Evolutionary conservation across 495 filamentous ascomycete genomes (phyloP).

Genomic region (Penicillium mononematosum): DNA sequence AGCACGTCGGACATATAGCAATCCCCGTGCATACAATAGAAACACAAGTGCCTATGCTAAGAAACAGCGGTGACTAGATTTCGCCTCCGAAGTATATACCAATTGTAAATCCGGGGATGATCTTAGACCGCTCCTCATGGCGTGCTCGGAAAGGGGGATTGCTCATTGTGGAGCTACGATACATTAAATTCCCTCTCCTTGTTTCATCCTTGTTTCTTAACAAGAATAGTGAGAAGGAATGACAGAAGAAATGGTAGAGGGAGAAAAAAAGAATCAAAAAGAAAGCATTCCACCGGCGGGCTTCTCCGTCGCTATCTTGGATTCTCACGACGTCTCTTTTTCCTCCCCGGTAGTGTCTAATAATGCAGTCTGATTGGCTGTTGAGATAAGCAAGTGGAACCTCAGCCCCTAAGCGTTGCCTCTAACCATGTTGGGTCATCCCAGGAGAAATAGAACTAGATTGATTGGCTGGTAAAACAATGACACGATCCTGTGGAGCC

Average conservation of each 20-base stretch:
- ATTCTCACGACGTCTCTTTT: conserved; percentile 2
- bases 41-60: neutral
- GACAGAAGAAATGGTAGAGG: neutral
- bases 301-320: neutral
- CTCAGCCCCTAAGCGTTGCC: conserved; percentile 13
- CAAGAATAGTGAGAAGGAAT: neutral
- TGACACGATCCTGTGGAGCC: conserved; percentile 28
- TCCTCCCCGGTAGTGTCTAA: neutral
- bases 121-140: conserved; percentile 22
- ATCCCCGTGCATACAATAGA: neutral
- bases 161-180: conserved; percentile 23
- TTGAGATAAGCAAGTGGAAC: conserved; percentile 33
- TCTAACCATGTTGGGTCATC: conserved; percentile 14
- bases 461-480: conserved; percentile 15
- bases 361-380: conserved; percentile 18
- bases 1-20: neutral
- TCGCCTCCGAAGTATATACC: conserved; percentile 6
- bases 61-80: conserved; percentile 17
- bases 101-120: conserved; percentile 17
- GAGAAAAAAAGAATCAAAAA: neutral
- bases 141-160: conserved; percentile 36
- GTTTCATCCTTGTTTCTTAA: neutral
- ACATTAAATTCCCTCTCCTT: neutral
- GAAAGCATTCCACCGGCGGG: neutral
- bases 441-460: conserved; percentile 6